A percentile compares a stretch with the other conserved stretches of the same genome.
Evolutionary conservation across 2,329 filamentous ascomycete genomes (phyloP).

Genomic region (Diplodia mutila): DNA sequence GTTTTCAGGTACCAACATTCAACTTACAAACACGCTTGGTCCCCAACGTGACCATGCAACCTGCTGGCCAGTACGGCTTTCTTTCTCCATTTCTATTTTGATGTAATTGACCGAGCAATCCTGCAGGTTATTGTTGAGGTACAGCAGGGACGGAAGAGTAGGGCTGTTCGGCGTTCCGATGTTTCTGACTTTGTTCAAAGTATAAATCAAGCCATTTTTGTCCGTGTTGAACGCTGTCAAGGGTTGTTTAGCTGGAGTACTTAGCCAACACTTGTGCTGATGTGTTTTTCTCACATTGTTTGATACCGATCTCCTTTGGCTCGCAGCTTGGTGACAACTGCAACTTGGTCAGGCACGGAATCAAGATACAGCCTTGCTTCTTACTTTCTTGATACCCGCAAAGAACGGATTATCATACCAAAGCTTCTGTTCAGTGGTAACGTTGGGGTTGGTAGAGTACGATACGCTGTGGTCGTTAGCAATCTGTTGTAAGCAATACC

Average conservation of each 20-base stretch:
- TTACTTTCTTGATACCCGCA: not conserved
- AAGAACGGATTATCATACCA: not conserved
- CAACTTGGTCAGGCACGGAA: not conserved
- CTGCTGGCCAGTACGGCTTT: not conserved
- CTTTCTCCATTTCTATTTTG: not conserved
- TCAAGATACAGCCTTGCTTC: not conserved
- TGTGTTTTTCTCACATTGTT: not conserved
- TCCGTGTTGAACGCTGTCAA: not conserved
- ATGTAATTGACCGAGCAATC: not conserved
- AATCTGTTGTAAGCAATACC: not conserved
- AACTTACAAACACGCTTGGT: not conserved
- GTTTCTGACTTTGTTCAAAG: not conserved
- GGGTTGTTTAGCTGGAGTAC: too few species aligned
- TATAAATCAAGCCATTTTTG: not conserved
- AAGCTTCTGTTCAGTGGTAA: not conserved
- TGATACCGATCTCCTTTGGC: not conserved
- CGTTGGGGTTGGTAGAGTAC: not conserved
- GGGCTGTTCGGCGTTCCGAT: not conserved
- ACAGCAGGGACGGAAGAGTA: not conserved
- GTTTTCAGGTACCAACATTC: too few species aligned
- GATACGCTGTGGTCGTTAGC: not conserved
- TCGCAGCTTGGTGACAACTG: conserved; percentile 1
- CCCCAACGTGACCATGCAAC: not conserved
- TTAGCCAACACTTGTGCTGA: too few species aligned
- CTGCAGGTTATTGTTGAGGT: not conserved